Conservation (phyloP, 2,329 filamentous ascomycete species). For the Colletotrichum chlorophyti region DNA sequence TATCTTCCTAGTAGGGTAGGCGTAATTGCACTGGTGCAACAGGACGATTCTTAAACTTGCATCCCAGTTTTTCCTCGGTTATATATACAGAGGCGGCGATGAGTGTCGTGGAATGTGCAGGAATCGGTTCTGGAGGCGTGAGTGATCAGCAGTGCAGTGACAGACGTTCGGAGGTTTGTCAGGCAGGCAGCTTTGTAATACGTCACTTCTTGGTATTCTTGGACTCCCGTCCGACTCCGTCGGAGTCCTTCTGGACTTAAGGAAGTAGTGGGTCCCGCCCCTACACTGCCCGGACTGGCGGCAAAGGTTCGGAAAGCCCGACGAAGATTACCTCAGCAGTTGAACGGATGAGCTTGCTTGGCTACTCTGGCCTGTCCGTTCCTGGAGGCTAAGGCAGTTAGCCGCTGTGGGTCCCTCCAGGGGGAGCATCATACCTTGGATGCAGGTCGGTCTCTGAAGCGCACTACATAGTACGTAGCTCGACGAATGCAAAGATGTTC, state of each 20-base stretch:
- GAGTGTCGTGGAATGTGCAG: conserved; percentile 7
- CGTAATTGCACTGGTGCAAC: no score
- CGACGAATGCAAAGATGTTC: no score
- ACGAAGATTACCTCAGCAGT: conserved; percentile 7
- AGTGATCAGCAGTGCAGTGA: no score
- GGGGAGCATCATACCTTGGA: background rate
- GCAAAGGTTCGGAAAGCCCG: conserved; percentile 3
- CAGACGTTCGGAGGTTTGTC: conserved; percentile 35
- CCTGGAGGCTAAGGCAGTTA: conserved; percentile 19
- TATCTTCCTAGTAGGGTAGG: no score
- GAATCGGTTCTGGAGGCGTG: no score
- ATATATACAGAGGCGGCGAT: conserved; percentile 9
- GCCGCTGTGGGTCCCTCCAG: background rate
- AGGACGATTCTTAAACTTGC: background rate
- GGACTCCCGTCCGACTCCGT: background rate
- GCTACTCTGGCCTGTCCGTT: background rate
- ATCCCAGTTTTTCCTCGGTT: background rate
- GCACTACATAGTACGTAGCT: no score
- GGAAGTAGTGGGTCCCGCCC: conserved; percentile 12
- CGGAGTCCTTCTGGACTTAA: background rate
- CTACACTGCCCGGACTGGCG: background rate
- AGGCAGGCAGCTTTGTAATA: conserved; percentile 50
- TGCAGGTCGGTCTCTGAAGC: background rate
- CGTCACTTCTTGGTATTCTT: conserved; percentile 34
- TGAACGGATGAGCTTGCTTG: background rate